phyloP scores from a whole-genome alignment of 2,329 filamentous ascomycete species.

The Sordariomycetes sp. region DNA sequence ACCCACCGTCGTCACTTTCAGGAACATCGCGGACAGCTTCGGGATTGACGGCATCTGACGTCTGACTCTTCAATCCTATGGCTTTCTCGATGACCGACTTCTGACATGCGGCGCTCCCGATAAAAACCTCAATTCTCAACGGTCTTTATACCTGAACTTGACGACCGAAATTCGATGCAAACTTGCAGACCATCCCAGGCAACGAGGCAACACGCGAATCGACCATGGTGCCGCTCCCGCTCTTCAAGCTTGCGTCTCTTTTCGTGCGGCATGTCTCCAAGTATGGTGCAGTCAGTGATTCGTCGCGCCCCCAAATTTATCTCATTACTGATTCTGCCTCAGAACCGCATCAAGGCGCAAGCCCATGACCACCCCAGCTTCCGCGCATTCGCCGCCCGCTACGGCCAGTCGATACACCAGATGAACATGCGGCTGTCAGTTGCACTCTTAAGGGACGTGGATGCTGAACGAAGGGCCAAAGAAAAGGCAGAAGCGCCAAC shows the following conservation, averaged over 20 bases:
- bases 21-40: too few relatives aligned
- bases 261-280: conserved; percentile 59
- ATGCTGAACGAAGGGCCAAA: conserved; percentile 48
- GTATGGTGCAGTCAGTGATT: conserved; percentile 53
- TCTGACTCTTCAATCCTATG: too few relatives aligned
- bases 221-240: conserved; percentile 55
- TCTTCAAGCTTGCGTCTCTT: conserved; percentile 58
- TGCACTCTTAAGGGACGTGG: conserved; percentile 45
- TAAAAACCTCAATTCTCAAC: too few relatives aligned
- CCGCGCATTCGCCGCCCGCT: conserved; percentile 49
- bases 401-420: conserved; percentile 57
- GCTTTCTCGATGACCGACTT: too few relatives aligned
- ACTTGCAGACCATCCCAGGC: too few relatives aligned
- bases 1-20: too few relatives aligned
- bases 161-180: too few relatives aligned
- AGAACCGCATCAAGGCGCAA: conserved; percentile 59
- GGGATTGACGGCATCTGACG: too few relatives aligned
- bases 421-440: conserved; percentile 58
- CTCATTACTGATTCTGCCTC: neutral
- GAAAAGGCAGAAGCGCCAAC: conserved; percentile 56
- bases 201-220: too few relatives aligned
- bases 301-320: neutral
- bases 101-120: too few relatives aligned
- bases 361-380: conserved; percentile 57
- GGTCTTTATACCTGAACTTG: too few relatives aligned